Base-by-base conservation (phyloP, 306 rosid genomes). In the Corylus heterophylla region DNA sequence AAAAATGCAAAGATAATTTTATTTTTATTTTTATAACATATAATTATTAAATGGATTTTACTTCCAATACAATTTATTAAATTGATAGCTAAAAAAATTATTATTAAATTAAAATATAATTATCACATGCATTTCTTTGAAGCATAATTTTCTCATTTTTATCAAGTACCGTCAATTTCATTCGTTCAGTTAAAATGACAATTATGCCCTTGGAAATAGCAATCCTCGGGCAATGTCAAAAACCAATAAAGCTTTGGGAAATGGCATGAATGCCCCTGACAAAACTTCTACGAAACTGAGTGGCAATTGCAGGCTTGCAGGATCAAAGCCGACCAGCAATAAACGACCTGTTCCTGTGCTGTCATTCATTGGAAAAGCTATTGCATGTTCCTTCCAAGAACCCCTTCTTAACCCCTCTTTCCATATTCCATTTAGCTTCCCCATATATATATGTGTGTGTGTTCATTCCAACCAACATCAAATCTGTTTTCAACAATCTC, bases 251-350 rank as follows among this genome's bases (percentile, higher is more conserved):
- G 25, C 14, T 18, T 1, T 37, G 18, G 0, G 0, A 64, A 75
- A 78, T 58, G 81, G 79, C 86, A 12, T n/a, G 16, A 78, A 6
- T 56, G 10, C 44, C 80, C 83, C 45, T 31, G 5, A 54, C 77
- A 37, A 80, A 42, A 76, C 42, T 85, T 92, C 92, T 58, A 35
- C 83, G 98, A 90, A 94, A 82, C 80, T 74, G 80, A 71, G 84
- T 22, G 81, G 92, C 85, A 88, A 81, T 56, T 78, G 86, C 89
- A 74, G 76, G 76, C 79, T 63, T 7, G 61, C 80, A 78, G 89
- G 83, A 88, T 87, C 88, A 85, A 80, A 75, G 88, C 76, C 78
- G 89, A 85, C 86, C 88, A 81, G 71, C 81, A 73, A 81, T 80
- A 81, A 85, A 81, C 71, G 72, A 42, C 25, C 74, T 86, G 89